phyloP scores from a whole-genome alignment of 1,284 basidiomycete species.

The Omphalotus olearius region DNA sequence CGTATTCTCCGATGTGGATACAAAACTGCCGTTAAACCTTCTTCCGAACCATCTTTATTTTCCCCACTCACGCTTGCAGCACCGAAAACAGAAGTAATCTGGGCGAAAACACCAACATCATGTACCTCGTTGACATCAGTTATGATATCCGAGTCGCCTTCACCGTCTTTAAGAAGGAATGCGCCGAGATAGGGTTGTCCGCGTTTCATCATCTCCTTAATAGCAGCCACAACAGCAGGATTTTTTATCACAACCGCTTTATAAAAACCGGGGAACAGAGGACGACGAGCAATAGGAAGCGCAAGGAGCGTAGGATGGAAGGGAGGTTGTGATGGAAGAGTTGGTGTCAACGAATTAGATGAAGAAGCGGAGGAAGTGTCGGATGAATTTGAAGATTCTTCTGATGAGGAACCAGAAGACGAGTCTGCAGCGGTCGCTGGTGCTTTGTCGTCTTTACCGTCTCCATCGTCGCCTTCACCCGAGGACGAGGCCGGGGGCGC shows the following conservation, averaged over 20 bases:
- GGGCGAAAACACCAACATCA: constrained; percentile 94
- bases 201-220: constrained; percentile 95
- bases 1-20: constrained; percentile 93
- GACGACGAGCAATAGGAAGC: constrained; percentile 92
- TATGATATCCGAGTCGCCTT: constrained; percentile 88
- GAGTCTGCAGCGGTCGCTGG: constrained; percentile 9
- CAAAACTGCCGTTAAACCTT: constrained; percentile 90
- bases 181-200: constrained; percentile 98
- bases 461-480: constrained; percentile 6
- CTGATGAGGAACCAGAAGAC: constrained; percentile 7
- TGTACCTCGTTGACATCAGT: constrained; percentile 87
- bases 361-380: constrained; percentile 28
- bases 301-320: constrained; percentile 94
- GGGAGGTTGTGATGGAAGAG: constrained; percentile 83
- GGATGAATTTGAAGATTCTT: constrained; percentile 15
- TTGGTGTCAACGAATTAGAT: constrained; percentile 55
- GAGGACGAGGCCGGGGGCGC: constrained; percentile 9
- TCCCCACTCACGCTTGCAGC: constrained; percentile 2
- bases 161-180: constrained; percentile 94
- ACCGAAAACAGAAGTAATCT: constrained; percentile 92
- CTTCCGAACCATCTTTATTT: constrained; percentile 59
- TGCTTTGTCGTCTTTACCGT: constrained; percentile 5
- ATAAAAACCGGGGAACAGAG: constrained; percentile 97
- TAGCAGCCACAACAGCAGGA: constrained; percentile 88
- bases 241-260: constrained; percentile 93